Conservation (phyloP, 352 stramenopile genomes). For the Blastocystis sp. region DNA sequence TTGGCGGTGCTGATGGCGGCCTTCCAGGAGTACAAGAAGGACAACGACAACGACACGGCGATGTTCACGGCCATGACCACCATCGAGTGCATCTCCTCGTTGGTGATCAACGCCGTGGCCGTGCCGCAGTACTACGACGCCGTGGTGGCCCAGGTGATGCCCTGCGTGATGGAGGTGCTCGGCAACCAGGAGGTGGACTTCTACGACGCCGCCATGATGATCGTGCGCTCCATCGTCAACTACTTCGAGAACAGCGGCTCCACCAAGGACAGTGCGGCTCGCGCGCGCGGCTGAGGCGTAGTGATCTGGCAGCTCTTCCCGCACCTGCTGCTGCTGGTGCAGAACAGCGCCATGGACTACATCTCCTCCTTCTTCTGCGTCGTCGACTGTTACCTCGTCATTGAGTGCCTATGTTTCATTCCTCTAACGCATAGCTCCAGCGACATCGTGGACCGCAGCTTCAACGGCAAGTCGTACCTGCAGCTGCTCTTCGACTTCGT, state of each 20-base stretch:
- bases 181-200: slow-evolving; percentile 38
- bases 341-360: slow-evolving; percentile 48
- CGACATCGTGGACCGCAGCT: slow-evolving; percentile 11
- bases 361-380: slow-evolving; percentile 42
- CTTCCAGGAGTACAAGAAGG: slow-evolving; percentile 56
- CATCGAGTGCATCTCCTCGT: slow-evolving; percentile 35
- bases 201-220: slow-evolving; percentile 45
- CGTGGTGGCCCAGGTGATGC: slow-evolving; percentile 19
- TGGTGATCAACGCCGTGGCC: slow-evolving; percentile 40
- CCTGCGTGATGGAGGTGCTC: slow-evolving; percentile 32
- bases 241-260: slow-evolving; percentile 43
- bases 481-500: slow-evolving; percentile 43
- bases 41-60: slow-evolving; percentile 58
- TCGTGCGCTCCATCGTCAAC: slow-evolving; percentile 38
- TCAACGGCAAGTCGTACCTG: slow-evolving; percentile 52
- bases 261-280: slow-evolving; percentile 17
- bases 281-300: neutral
- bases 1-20: slow-evolving; percentile 2
- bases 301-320: slow-evolving; percentile 62
- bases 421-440: neutral
- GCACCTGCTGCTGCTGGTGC: slow-evolving; percentile 26
- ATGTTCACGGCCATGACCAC: slow-evolving; percentile 63
- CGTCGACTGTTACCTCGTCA: slow-evolving; percentile 48
- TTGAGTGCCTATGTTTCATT: neutral
- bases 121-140: slow-evolving; percentile 13